Evolutionary conservation across 1,284 basidiomycete genomes (phyloP).

Genomic region (Laetiporus sulphureus): DNA sequence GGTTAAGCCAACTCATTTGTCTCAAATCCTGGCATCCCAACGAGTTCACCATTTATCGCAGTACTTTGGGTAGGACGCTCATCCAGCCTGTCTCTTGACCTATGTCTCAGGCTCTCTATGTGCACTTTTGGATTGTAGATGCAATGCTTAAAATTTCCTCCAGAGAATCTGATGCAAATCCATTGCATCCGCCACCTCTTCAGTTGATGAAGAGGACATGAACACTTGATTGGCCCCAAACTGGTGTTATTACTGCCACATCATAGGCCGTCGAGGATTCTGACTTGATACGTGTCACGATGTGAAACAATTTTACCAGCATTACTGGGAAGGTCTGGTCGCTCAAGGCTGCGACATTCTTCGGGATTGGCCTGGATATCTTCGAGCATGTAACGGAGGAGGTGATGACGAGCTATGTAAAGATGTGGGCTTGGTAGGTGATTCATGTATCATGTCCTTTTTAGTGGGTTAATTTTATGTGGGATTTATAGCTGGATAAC

Average conservation of each 20-base stretch:
- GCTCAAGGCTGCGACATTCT: slow-evolving; percentile 18
- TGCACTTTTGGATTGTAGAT: background rate
- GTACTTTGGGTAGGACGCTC: too few species aligned
- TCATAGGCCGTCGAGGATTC: slow-evolving; percentile 46
- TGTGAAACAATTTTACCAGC: slow-evolving; percentile 49
- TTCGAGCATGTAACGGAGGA: slow-evolving; percentile 26
- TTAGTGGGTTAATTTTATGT: slow-evolving; percentile 7
- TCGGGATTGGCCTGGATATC: slow-evolving; percentile 29
- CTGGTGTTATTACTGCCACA: slow-evolving; percentile 49
- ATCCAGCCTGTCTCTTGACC: too few species aligned
- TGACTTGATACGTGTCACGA: slow-evolving; percentile 62
- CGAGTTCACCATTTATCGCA: too few species aligned
- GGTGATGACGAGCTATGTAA: slow-evolving; percentile 59
- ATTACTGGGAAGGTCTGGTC: slow-evolving; percentile 24
- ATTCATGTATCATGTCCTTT: slow-evolving; percentile 10
- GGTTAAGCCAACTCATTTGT: too few species aligned
- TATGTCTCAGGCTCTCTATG: background rate
- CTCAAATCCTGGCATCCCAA: too few species aligned
- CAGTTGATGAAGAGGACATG: slow-evolving; percentile 54
- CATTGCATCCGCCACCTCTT: slow-evolving; percentile 30
- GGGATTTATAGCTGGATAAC: slow-evolving; percentile 51
- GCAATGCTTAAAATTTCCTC: slow-evolving; percentile 9
- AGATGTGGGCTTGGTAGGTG: slow-evolving; percentile 60
- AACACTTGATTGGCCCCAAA: slow-evolving; percentile 52
- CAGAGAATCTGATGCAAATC: slow-evolving; percentile 25